Evolutionary conservation across 164 flowering plant genomes (phyloP).

Genomic region (Vitis labrusca): DNA sequence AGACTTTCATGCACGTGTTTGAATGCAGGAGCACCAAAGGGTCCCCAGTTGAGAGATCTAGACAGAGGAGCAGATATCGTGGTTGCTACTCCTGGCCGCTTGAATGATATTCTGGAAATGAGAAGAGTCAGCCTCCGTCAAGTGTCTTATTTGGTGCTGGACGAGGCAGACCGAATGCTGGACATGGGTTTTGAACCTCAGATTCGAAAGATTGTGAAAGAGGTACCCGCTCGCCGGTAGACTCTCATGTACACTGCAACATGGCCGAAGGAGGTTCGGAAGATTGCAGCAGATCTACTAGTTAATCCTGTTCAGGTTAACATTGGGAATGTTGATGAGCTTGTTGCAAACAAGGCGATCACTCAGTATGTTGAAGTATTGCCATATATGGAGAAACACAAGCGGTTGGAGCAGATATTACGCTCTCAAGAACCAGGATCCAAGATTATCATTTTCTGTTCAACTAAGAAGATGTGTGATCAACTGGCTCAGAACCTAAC

Average conservation of each 20-base stretch:
- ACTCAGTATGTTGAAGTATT: constrained; percentile 84
- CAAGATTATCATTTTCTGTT: constrained; percentile 77
- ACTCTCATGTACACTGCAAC: constrained; percentile 97
- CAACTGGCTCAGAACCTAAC: constrained; percentile 62
- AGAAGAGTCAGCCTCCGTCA: constrained; percentile 68
- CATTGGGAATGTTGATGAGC: constrained; percentile 85
- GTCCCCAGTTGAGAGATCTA: constrained; percentile 75
- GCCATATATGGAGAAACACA: constrained; percentile 64
- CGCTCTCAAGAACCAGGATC: constrained; percentile 88
- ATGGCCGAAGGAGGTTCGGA: constrained; percentile 94
- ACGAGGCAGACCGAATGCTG: constrained; percentile 97
- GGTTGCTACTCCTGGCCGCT: constrained; percentile 94
- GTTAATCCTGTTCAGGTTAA: constrained; percentile 86
- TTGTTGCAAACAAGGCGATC: constrained; percentile 91
- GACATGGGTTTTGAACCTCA: constrained; percentile 99
- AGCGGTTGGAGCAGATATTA: constrained; percentile 77
- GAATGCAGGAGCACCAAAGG: constrained; percentile 92
- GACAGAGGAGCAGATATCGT: constrained; percentile 81
- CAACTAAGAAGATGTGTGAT: constrained; percentile 95
- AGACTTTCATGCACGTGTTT: constrained; percentile 84
- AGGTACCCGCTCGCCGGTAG: constrained; percentile 77
- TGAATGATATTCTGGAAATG: constrained; percentile 89
- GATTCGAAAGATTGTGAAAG: constrained; percentile 83
- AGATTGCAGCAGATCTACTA: constrained; percentile 85
- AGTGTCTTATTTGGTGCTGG: constrained; percentile 80